A percentile compares a stretch with the other conserved stretches of the same genome.
Evolutionary conservation across 176 grass and related monocot species (phyloP).

Genomic region (Chloris gayana): DNA sequence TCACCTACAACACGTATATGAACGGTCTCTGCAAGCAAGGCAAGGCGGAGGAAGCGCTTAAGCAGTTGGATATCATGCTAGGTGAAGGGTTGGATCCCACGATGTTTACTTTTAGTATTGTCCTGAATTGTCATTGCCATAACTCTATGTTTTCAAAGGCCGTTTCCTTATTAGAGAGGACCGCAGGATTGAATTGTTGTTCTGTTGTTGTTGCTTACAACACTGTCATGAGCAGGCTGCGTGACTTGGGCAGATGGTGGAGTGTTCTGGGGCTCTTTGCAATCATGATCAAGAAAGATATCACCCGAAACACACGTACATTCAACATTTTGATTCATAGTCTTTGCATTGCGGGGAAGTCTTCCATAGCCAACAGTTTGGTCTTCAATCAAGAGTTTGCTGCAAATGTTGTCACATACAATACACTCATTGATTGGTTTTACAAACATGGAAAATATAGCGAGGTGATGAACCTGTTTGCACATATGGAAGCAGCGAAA

Average conservation of each 20-base stretch:
- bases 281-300: constrained; percentile 78
- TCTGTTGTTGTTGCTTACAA: constrained; percentile 66
- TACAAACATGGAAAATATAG: constrained; percentile 38
- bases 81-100: constrained; percentile 59
- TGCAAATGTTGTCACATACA: constrained; percentile 80
- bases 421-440: constrained; percentile 79
- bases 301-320: constrained; percentile 56
- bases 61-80: constrained; percentile 59
- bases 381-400: constrained; percentile 50
- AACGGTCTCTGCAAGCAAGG: constrained; percentile 68
- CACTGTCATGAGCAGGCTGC: constrained; percentile 75
- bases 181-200: constrained; percentile 41
- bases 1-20: constrained; percentile 85
- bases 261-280: constrained; percentile 59
- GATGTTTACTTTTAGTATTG: constrained; percentile 62
- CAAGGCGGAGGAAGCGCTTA: constrained; percentile 58
- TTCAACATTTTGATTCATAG: constrained; percentile 83
- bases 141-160: constrained; percentile 59
- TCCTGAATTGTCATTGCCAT: constrained; percentile 70
- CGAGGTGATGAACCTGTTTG: constrained; percentile 39
- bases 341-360: constrained; percentile 59
- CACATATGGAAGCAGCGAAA: constrained; percentile 39
- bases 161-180: constrained; percentile 54
- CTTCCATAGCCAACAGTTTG: constrained; percentile 41
- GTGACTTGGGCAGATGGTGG: constrained; percentile 48